A percentile compares a stretch with the other conserved stretches of the same genome.
Conservation (phyloP, 176 grass and related monocot genomes). For the Oryza brachyantha region DNA sequence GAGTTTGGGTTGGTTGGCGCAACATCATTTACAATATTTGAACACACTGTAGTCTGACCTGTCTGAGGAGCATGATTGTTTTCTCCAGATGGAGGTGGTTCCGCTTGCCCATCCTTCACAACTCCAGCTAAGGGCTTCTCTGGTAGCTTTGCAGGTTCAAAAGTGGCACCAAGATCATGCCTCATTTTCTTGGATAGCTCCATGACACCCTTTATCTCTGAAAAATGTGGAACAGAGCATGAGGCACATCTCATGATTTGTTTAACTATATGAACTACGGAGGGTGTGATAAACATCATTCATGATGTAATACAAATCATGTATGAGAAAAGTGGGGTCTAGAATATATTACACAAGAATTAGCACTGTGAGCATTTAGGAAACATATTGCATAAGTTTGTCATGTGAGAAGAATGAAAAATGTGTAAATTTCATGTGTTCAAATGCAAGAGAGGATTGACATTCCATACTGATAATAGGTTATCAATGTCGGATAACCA, state of each 20-base stretch:
- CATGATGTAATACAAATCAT: background rate
- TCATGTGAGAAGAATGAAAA: background rate
- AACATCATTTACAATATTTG: slow-evolving; percentile 27
- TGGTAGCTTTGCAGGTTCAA: slow-evolving; percentile 32
- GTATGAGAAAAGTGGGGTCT: background rate
- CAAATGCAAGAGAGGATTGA: background rate
- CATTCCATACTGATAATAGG: background rate
- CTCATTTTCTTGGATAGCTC: slow-evolving; percentile 68
- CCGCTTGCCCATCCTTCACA: slow-evolving; percentile 37
- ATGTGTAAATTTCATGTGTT: background rate
- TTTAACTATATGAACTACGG: background rate
- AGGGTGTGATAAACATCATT: background rate
- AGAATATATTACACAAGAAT: background rate
- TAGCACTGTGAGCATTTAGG: background rate
- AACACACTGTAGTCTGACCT: slow-evolving; percentile 33
- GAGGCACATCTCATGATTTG: background rate
- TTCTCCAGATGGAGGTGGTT: slow-evolving; percentile 30
- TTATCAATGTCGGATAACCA: background rate
- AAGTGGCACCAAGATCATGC: slow-evolving; percentile 31
- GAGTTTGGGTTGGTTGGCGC: slow-evolving; percentile 27
- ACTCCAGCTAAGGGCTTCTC: slow-evolving; percentile 36
- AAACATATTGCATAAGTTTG: background rate
- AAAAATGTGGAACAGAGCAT: slow-evolving; percentile 11
- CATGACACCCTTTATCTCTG: slow-evolving; percentile 66
- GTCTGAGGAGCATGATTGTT: slow-evolving; percentile 16